Conservation (phyloP, 1,284 basidiomycete genomes). For the Inonotus obliquus region DNA sequence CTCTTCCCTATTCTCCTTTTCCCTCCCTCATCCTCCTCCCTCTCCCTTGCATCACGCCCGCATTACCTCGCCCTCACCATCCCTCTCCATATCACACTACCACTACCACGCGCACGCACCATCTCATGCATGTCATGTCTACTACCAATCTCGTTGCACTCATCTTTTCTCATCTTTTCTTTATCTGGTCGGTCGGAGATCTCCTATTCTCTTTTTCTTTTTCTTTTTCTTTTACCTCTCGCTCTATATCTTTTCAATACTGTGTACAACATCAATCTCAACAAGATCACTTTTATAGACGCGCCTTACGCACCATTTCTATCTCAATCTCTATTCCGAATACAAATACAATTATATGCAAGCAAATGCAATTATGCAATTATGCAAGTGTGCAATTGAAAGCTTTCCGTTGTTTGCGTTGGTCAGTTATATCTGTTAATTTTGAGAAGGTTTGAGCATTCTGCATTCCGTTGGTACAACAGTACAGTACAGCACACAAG, state of each 20-base stretch:
- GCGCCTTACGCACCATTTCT: too few species aligned
- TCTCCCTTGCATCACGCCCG: background rate
- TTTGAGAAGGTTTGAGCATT: too few species aligned
- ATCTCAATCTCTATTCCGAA: too few species aligned
- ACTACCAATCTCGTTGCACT: background rate
- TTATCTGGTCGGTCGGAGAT: background rate
- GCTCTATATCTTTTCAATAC: background rate
- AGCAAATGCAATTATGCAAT: too few species aligned
- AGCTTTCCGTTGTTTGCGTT: too few species aligned
- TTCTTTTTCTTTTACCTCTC: background rate
- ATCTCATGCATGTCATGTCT: background rate
- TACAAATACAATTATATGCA: background rate
- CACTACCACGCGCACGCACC: background rate
- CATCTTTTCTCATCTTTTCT: background rate
- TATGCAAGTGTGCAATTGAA: too few species aligned
- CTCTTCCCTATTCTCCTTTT: background rate
- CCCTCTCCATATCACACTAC: background rate
- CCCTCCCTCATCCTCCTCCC: background rate
- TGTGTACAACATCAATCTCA: background rate
- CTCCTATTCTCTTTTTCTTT: background rate
- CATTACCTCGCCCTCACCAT: background rate
- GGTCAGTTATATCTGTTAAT: too few species aligned
- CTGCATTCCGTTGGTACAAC: too few species aligned
- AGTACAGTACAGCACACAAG: too few species aligned
- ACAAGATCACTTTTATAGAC: background rate